These are phyloP conservation scores for Patellaria atrata DNA, from an alignment of 495 filamentous ascomycete species.

Conservation along the genomic window DNA sequence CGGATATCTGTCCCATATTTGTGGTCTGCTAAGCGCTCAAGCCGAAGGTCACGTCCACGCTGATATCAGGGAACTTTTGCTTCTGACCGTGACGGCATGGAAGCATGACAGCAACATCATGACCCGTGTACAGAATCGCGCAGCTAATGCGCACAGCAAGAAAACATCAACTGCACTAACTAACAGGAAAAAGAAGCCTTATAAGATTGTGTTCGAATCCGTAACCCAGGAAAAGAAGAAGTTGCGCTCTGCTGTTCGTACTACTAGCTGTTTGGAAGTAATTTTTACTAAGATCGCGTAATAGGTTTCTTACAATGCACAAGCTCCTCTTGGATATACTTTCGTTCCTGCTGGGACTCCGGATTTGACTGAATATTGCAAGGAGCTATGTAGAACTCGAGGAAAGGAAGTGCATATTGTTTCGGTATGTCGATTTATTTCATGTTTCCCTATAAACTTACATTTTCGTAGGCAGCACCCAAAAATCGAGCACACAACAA, in stretches of 20 bases:
- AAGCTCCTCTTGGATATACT: slow-evolving; percentile 58
- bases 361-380: slow-evolving; percentile 57
- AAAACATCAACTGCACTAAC: too few relatives aligned
- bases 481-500: slow-evolving; percentile 26
- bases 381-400: slow-evolving; percentile 58
- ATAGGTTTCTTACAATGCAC: slow-evolving; percentile 21
- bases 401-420: slow-evolving; percentile 61
- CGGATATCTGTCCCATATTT: too few relatives aligned
- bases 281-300: slow-evolving; percentile 1
- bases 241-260: slow-evolving; percentile 39
- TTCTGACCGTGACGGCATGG: too few relatives aligned
- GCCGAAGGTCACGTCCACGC: too few relatives aligned
- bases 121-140: too few relatives aligned
- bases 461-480: slow-evolving; percentile 11
- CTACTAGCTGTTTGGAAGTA: background rate
- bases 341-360: slow-evolving; percentile 77
- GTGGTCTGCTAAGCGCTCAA: too few relatives aligned
- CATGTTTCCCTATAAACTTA: background rate
- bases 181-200: slow-evolving; percentile 33
- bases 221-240: slow-evolving; percentile 48
- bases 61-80: too few relatives aligned
- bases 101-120: too few relatives aligned
- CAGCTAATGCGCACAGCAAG: background rate
- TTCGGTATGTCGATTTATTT: slow-evolving; percentile 41
- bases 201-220: slow-evolving; percentile 45